Evolutionary conservation across 1,139 yeast genomes (phyloP), one percentile per base, ranked within the genome.

Genomic region (Saccharomyces hybrid): DNA sequence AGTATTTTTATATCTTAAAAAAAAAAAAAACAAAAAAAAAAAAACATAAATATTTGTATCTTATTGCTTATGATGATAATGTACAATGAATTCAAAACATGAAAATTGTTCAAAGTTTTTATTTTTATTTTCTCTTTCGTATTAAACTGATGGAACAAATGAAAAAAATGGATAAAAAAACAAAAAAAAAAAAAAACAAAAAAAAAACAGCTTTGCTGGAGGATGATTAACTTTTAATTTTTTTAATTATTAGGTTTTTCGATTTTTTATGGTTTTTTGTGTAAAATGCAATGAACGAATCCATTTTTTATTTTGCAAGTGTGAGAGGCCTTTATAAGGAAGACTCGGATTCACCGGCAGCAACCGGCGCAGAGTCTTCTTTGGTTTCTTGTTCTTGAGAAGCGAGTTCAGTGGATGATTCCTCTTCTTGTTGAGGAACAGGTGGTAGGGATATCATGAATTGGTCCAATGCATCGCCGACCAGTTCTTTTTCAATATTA

Each of bases 401-500:
- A 27, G 9, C 9, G 4, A 47, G 16, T 28, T 46, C 44, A 16
- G 25, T 16, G 23, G 25, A 16, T 38, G 25, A 42, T 25, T 46
- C 53, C 38, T 32, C 31, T 5, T 46, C 25, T 41, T 51, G 38
- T 23, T 38, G 28, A 25, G 61, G 60, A 5, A 53, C 42, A 8
- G 57, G 51, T 2, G 61, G 47, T 23, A 61, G 53, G 27, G 53
- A 57, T 42, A 63, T 54, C 57, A 57, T 55, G 51, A 55, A 63
- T 28, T 60, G 62, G 48, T 65, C 67, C 34, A 64, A 49, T 38
- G 55, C 65, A 28, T 55, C 56, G 49, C 63, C 66, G 28, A 55
- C 47, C 38, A 63, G 50, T 50, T 53, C 52, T 23, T 56, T 57
- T 58, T 70, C 59, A 58, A 66, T 56, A 38, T 73, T 62, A 20